Conservation (phyloP, 2,329 filamentous ascomycete genomes). For the Verticillium nonalfalfae region DNA sequence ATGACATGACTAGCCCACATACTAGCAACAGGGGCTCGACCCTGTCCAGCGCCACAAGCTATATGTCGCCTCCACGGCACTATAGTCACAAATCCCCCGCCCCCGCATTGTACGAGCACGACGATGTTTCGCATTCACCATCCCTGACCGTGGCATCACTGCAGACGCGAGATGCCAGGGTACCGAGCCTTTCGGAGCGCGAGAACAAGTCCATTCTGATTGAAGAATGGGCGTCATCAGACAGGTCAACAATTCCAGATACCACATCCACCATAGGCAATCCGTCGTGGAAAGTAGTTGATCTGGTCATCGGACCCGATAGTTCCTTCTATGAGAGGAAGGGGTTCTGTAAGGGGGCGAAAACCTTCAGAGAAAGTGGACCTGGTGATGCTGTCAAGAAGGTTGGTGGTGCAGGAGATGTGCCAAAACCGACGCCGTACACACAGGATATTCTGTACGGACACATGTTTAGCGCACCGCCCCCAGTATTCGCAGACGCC, state of each 20-base stretch:
- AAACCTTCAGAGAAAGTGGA: conserved; percentile 24
- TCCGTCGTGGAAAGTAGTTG: background rate
- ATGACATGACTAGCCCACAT: conserved; percentile 3
- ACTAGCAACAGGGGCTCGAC: conserved; percentile 6
- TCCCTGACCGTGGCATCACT: background rate
- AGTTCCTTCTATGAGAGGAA: conserved; percentile 27
- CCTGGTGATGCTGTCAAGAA: conserved; percentile 31
- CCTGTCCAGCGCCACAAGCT: conserved; percentile 2
- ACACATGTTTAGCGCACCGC: conserved; percentile 5
- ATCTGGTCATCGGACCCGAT: conserved; percentile 18
- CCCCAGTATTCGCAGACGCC: conserved; percentile 4
- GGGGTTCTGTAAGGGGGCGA: conserved; percentile 31
- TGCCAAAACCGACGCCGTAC: conserved; percentile 4
- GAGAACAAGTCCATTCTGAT: conserved; percentile 1
- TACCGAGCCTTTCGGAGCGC: conserved; percentile 6
- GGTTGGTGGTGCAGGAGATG: conserved; percentile 21
- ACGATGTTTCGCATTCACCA: background rate
- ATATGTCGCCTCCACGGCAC: conserved; percentile 1
- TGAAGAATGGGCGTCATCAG: background rate
- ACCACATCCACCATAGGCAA: background rate
- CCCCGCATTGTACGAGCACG: background rate
- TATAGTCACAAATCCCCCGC: background rate
- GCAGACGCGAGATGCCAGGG: background rate
- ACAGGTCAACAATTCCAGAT: background rate
- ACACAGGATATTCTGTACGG: conserved; percentile 8